Evolutionary conservation across 2,329 filamentous ascomycete species (phyloP).

Genomic region (Rutstroemia sp.): DNA sequence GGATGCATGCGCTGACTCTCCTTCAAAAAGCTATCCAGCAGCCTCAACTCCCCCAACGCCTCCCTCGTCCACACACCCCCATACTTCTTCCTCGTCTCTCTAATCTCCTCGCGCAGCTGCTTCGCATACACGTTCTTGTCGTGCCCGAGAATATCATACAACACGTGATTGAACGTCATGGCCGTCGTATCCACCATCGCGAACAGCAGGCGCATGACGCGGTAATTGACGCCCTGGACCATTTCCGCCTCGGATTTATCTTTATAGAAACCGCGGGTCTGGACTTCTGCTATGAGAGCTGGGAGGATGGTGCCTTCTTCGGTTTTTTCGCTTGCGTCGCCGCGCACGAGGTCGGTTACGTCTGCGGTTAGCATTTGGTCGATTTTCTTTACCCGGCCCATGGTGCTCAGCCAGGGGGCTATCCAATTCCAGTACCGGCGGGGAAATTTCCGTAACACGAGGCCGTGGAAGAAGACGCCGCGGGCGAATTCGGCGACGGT

Average conservation of each 20-base stretch:
- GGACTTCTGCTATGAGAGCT: neutral
- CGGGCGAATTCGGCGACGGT: neutral
- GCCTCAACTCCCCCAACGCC: neutral
- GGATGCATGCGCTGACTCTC: conserved; percentile 5
- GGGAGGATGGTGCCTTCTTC: neutral
- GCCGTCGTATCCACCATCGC: conserved; percentile 4
- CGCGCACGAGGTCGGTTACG: neutral
- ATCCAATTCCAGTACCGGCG: neutral
- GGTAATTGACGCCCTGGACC: neutral
- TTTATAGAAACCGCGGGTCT: neutral
- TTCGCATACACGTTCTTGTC: neutral
- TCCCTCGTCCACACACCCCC: neutral
- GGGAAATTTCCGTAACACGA: neutral
- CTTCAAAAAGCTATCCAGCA: conserved; percentile 2
- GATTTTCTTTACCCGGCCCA: neutral
- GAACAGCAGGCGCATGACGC: neutral
- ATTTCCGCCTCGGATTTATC: neutral
- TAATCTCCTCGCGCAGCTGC: neutral
- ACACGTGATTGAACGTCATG: neutral
- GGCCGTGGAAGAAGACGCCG: neutral
- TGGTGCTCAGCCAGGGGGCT: neutral
- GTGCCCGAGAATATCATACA: conserved; percentile 4
- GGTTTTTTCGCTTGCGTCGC: neutral
- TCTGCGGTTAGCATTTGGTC: neutral
- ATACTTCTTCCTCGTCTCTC: neutral